Evolutionary conservation across 202 grass and related monocot species (phyloP).

Genomic region (Dendrocalamus latiflorus): DNA sequence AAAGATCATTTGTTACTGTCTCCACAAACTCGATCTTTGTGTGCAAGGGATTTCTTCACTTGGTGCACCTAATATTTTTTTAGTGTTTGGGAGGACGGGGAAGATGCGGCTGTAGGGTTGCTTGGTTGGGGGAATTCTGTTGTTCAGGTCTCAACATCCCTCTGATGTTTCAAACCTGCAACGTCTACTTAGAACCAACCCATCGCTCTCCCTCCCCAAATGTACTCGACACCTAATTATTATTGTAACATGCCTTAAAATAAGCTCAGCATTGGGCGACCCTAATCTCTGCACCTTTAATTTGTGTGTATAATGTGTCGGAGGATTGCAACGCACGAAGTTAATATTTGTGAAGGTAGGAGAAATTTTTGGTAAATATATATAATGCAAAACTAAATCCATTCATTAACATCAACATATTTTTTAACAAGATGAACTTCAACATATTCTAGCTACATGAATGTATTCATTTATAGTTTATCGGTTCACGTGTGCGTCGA

Average conservation of each 20-base stretch:
- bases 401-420: background rate
- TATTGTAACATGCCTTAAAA: conserved; percentile 42
- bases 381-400: background rate
- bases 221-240: conserved; percentile 43
- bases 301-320: background rate
- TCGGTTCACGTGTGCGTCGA: background rate
- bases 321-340: background rate
- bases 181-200: conserved; percentile 98
- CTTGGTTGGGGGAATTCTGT: too few relatives aligned
- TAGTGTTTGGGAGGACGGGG: conserved; percentile 16
- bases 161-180: conserved; percentile 90
- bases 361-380: background rate
- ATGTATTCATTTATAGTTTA: too few relatives aligned
- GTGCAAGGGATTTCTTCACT: conserved; percentile 36
- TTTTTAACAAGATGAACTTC: background rate
- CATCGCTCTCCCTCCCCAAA: conserved; percentile 32
- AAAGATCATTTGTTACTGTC: conserved; percentile 43
- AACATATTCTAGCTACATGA: background rate
- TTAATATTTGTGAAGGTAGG: background rate
- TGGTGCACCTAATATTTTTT: conserved; percentile 46
- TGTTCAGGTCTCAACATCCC: conserved; percentile 87
- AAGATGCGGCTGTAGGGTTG: conserved; percentile 41
- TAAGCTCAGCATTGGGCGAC: conserved; percentile 9
- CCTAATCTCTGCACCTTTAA: background rate
- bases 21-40: conserved; percentile 2